Percentiles rank a stretch among this genome's conserved stretches.
Conservation (phyloP, 768 basidiomycete species). For the Termitomyces titanicus region DNA sequence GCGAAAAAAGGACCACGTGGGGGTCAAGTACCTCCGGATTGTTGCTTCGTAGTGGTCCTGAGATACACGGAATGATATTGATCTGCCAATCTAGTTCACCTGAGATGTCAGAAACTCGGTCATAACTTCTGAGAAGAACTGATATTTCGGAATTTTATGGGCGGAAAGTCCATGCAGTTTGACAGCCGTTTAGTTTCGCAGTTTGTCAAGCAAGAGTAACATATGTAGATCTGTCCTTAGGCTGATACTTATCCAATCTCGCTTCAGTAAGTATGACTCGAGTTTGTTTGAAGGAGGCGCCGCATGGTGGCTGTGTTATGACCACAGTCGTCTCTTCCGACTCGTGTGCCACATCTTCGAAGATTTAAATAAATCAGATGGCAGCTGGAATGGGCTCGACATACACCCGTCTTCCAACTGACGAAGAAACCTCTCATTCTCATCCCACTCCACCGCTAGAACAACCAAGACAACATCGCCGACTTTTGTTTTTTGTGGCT, state of each 20-base stretch:
- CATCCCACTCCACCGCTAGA: conserved; percentile 15
- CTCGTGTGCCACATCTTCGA: no score
- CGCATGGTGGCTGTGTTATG: not conserved
- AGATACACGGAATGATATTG: not conserved
- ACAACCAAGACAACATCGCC: conserved; percentile 21
- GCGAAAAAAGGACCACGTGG: conserved; percentile 4
- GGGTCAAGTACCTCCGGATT: not conserved
- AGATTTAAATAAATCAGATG: no score
- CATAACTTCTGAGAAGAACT: not conserved
- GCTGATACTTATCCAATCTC: no score
- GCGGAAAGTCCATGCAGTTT: not conserved
- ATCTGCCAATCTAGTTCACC: not conserved
- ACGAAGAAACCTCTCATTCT: conserved; percentile 21
- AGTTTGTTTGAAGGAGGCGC: no score
- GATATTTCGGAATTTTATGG: not conserved
- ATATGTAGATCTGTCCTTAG: no score
- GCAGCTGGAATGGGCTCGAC: conserved; percentile 18
- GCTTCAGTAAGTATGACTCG: no score
- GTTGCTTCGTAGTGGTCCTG: not conserved
- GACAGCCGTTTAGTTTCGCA: no score
- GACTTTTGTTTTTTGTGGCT: conserved; percentile 30
- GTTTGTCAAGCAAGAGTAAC: no score
- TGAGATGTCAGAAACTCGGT: not conserved
- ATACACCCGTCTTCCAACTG: conserved; percentile 14
- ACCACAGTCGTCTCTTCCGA: not conserved